These are phyloP conservation scores for Neurospora terricola DNA, from an alignment of 495 filamentous ascomycete species.

Conservation along the genomic window DNA sequence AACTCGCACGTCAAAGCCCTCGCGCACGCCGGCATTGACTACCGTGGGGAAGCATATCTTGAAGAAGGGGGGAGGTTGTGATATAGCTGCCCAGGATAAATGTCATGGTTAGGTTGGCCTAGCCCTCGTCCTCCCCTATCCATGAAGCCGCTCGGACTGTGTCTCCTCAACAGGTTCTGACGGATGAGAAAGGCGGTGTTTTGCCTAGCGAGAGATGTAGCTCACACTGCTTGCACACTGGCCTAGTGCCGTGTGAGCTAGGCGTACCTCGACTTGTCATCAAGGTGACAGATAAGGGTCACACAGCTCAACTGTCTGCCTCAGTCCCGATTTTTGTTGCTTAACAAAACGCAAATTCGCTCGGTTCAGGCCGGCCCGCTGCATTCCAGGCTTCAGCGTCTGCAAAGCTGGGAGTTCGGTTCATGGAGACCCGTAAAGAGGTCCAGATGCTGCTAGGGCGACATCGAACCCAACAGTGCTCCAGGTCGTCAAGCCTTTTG, in stretches of 20 bases:
- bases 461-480: not conserved
- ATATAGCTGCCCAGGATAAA: not conserved
- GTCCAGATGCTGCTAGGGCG: not conserved
- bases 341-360: constrained; percentile 5
- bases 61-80: not conserved
- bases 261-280: not conserved
- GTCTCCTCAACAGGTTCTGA: not conserved
- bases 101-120: not conserved
- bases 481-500: not conserved
- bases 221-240: not conserved
- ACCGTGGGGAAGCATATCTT: constrained; percentile 7
- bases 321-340: not conserved
- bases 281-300: not conserved
- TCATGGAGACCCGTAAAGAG: not conserved
- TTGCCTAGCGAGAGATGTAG: not conserved
- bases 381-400: not conserved
- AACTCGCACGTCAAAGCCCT: constrained; percentile 6
- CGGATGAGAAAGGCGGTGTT: not conserved
- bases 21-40: constrained; percentile 15
- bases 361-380: constrained; percentile 7
- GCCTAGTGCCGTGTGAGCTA: not conserved
- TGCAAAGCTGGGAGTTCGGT: not conserved
- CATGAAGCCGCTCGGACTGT: not conserved
- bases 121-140: not conserved
- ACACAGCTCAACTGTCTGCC: not conserved